These are phyloP conservation scores for Mycocentrospora acerina DNA, from an alignment of 2,329 filamentous ascomycete genomes.

Conservation along the genomic window DNA sequence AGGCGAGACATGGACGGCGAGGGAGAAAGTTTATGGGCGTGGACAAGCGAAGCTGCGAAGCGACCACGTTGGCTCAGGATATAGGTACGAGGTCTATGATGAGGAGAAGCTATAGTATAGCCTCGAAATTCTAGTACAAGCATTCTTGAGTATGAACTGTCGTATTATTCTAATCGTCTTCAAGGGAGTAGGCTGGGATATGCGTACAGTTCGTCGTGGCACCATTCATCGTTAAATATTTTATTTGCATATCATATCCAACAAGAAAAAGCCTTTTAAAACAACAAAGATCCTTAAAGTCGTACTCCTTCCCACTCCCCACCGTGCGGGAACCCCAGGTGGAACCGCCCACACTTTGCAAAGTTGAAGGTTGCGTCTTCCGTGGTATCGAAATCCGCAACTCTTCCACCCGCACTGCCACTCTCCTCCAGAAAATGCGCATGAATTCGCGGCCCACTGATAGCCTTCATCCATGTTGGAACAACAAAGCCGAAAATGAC, in stretches of 20 bases:
- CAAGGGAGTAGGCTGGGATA: too few relatives aligned
- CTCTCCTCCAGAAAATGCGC: constrained; percentile 36
- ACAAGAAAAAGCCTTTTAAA: not conserved
- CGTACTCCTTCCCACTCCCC: constrained; percentile 43
- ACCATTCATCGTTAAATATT: too few relatives aligned
- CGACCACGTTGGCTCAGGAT: constrained; percentile 61
- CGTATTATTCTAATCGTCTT: too few relatives aligned
- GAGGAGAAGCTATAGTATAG: constrained; percentile 40
- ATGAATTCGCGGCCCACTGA: constrained; percentile 44
- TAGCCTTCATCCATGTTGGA: constrained; percentile 43
- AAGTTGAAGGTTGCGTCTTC: constrained; percentile 39
- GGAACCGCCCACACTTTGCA: constrained; percentile 46
- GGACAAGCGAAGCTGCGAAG: constrained; percentile 58
- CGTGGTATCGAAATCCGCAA: constrained; percentile 41
- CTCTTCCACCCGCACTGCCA: constrained; percentile 38
- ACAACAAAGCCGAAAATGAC: constrained; percentile 45
- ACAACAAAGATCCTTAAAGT: constrained; percentile 7
- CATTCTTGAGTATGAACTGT: too few relatives aligned
- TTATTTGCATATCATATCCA: not conserved
- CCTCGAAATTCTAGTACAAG: too few relatives aligned
- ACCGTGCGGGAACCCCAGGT: constrained; percentile 46
- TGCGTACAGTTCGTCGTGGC: too few relatives aligned
- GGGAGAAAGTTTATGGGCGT: constrained; percentile 64
- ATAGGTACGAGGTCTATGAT: constrained; percentile 64
- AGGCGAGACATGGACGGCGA: constrained; percentile 26